Evolutionary conservation across 495 filamentous ascomycete genomes (phyloP).

Genomic region (Podospora conica): DNA sequence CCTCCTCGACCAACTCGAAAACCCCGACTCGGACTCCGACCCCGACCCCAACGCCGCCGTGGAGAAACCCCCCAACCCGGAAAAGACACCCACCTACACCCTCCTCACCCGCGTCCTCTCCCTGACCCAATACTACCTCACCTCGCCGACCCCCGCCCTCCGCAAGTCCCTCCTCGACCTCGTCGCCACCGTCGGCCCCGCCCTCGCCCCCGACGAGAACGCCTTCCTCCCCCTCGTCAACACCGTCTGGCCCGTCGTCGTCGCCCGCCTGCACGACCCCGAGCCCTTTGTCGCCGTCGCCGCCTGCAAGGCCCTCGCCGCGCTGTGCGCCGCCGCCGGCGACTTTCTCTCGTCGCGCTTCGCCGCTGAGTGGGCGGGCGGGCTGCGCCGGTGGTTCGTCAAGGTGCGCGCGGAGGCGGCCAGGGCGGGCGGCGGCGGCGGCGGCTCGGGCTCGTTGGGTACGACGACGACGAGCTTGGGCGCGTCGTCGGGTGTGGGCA

Average conservation of each 20-base stretch:
- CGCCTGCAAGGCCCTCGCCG: conserved; percentile 58
- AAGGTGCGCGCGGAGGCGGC: conserved; percentile 28
- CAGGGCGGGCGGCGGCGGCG: conserved; percentile 27
- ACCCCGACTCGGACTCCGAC: conserved; percentile 13
- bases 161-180: conserved; percentile 71
- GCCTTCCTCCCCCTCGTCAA: conserved; percentile 84
- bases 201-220: conserved; percentile 66
- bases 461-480: not conserved
- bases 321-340: conserved; percentile 60
- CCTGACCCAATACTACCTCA: conserved; percentile 77
- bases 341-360: conserved; percentile 74
- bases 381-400: conserved; percentile 39
- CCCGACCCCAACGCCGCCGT: conserved; percentile 24
- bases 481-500: too few relatives aligned
- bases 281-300: conserved; percentile 69
- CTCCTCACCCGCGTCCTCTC: conserved; percentile 63
- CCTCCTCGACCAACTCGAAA: conserved; percentile 36
- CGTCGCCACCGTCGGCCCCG: conserved; percentile 58
- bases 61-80: conserved; percentile 36
- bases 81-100: conserved; percentile 51
- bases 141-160: conserved; percentile 69
- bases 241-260: conserved; percentile 76
- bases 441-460: not conserved
- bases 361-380: conserved; percentile 58
- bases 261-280: conserved; percentile 62